Evolutionary conservation across 108 stramenopile genomes (phyloP).

Genomic region (Schizochytrium sp.): DNA sequence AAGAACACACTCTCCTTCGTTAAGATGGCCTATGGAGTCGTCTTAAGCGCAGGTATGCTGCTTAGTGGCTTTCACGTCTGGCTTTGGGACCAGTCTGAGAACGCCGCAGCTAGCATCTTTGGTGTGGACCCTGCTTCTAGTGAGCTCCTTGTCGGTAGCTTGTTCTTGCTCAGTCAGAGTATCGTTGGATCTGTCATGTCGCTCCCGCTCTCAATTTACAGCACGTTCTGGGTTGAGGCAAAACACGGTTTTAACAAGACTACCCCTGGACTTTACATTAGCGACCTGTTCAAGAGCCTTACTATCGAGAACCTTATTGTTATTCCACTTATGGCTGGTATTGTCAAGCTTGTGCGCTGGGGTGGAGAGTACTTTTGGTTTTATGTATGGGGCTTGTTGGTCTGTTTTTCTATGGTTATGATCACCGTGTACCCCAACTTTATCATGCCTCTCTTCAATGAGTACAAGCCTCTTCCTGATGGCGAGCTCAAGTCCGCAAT

Average conservation of each 20-base stretch:
- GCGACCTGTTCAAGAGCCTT: slow-evolving; percentile 91
- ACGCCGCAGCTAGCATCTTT: slow-evolving; percentile 73
- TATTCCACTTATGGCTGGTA: slow-evolving; percentile 85
- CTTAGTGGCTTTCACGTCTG: slow-evolving; percentile 84
- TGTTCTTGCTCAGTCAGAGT: slow-evolving; percentile 83
- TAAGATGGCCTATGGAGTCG: slow-evolving; percentile 78
- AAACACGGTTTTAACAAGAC: slow-evolving; percentile 98
- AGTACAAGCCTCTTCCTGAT: slow-evolving; percentile 91
- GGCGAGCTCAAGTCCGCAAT: slow-evolving; percentile 87
- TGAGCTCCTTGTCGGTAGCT: slow-evolving; percentile 85
- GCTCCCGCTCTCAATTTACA: slow-evolving; percentile 87
- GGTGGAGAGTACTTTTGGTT: slow-evolving; percentile 90
- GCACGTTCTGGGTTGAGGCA: slow-evolving; percentile 92
- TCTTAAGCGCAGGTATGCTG: slow-evolving; percentile 81
- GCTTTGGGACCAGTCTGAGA: slow-evolving; percentile 78
- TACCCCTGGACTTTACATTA: slow-evolving; percentile 86
- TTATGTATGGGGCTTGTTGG: slow-evolving; percentile 94
- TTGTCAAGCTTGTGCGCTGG: slow-evolving; percentile 86
- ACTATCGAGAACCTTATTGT: slow-evolving; percentile 85
- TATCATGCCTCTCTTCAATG: slow-evolving; percentile 98
- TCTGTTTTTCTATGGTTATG: slow-evolving; percentile 87
- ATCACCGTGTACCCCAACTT: slow-evolving; percentile 92
- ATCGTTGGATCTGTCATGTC: slow-evolving; percentile 83
- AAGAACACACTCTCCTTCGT: slow-evolving; percentile 89
- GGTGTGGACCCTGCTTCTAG: slow-evolving; percentile 76